Percentiles rank a stretch among this genome's conserved stretches.
phyloP scores from a whole-genome alignment of 2,329 filamentous ascomycete genomes.

The Clonostachys sp. region DNA sequence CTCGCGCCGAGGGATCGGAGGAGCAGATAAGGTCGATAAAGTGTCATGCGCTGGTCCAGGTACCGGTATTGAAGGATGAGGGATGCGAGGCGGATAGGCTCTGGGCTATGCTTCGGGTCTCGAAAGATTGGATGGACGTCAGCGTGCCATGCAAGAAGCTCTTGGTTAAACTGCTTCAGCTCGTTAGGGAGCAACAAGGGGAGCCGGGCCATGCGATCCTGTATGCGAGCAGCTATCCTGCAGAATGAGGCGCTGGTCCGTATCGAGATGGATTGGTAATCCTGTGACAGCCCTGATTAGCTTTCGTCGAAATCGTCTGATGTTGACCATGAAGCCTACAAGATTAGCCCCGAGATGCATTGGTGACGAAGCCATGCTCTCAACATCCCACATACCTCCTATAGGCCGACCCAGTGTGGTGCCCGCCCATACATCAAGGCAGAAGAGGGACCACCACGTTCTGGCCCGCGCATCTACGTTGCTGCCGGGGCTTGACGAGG shows the following conservation, averaged over 20 bases:
- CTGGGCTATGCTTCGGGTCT: neutral
- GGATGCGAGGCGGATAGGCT: neutral
- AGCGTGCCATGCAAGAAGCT: neutral
- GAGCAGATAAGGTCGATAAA: neutral
- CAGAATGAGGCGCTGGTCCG: neutral
- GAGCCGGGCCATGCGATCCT: slow-evolving; percentile 1
- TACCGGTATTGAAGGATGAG: neutral
- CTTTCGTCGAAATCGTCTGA: too few relatives aligned
- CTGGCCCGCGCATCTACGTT: neutral
- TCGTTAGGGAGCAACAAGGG: neutral
- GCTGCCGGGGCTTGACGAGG: neutral
- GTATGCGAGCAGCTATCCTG: neutral
- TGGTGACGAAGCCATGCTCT: too few relatives aligned
- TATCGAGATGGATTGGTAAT: neutral
- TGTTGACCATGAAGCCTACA: too few relatives aligned
- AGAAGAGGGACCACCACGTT: slow-evolving; percentile 1
- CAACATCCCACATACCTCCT: neutral
- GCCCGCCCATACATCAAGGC: slow-evolving; percentile 1
- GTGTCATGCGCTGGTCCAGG: neutral
- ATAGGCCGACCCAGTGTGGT: slow-evolving; percentile 1
- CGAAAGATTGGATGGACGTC: neutral
- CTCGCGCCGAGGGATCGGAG: neutral
- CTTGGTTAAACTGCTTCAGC: slow-evolving; percentile 1
- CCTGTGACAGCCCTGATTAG: neutral
- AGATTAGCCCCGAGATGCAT: too few relatives aligned